Evolutionary conservation across 1,284 basidiomycete genomes (phyloP).

Genomic region (Malassezia sp.): DNA sequence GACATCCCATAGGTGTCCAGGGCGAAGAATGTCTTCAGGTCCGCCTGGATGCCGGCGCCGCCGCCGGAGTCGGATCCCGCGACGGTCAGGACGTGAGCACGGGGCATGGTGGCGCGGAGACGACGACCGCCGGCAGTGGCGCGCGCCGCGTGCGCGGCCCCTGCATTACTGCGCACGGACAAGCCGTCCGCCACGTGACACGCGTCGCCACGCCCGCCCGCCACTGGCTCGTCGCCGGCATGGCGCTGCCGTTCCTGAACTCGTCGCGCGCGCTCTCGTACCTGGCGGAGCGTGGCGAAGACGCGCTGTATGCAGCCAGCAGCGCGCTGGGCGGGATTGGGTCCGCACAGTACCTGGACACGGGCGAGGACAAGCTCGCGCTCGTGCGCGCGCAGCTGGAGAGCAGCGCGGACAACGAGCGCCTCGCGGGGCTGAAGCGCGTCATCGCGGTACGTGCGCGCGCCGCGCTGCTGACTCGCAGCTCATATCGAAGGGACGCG

Average conservation of each 20-base stretch:
- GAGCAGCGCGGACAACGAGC: slow-evolving; percentile 29
- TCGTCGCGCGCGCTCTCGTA: slow-evolving; percentile 37
- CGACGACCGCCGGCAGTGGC: too few species aligned
- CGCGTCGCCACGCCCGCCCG: too few species aligned
- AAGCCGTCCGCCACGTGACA: too few species aligned
- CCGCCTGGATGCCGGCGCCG: slow-evolving; percentile 74
- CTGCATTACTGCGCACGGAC: too few species aligned
- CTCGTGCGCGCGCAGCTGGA: slow-evolving; percentile 34
- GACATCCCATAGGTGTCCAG: slow-evolving; percentile 73
- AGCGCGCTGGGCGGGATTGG: slow-evolving; percentile 32
- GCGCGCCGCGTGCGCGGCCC: neutral
- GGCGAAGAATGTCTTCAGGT: slow-evolving; percentile 65
- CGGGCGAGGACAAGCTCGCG: slow-evolving; percentile 26
- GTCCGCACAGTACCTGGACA: slow-evolving; percentile 36
- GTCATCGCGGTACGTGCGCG: too few species aligned
- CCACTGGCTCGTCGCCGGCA: neutral
- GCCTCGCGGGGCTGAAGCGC: slow-evolving; percentile 34
- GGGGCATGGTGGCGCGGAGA: slow-evolving; percentile 1
- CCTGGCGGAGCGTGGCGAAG: slow-evolving; percentile 39
- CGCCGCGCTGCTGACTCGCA: too few species aligned
- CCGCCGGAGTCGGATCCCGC: slow-evolving; percentile 78
- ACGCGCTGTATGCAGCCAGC: slow-evolving; percentile 38
- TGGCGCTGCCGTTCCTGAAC: slow-evolving; percentile 25
- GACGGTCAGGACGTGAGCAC: slow-evolving; percentile 57
- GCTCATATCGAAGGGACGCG: slow-evolving; percentile 81